These are phyloP conservation scores for Ogataea philodendri DNA, from an alignment of 805 yeast species.

Conservation along the genomic window DNA sequence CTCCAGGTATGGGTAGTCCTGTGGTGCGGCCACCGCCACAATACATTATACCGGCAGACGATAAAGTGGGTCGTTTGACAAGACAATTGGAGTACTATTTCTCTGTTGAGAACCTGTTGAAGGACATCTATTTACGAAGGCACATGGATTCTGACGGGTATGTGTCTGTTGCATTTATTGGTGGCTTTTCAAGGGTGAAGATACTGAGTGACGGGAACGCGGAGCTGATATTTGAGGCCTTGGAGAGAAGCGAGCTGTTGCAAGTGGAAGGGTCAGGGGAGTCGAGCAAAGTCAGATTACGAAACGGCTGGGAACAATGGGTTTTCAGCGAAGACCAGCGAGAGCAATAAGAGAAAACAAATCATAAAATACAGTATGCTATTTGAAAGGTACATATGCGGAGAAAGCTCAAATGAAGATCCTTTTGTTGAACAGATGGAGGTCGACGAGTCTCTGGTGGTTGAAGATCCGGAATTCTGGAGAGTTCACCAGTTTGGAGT, in stretches of 20 bases:
- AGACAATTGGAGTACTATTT: constrained; percentile 84
- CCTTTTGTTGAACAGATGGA: constrained; percentile 24
- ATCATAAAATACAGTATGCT: constrained; percentile 2
- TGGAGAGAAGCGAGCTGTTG: constrained; percentile 30
- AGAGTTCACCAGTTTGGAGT: constrained; percentile 21
- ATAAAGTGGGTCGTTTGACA: constrained; percentile 15
- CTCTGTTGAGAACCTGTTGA: constrained; percentile 77
- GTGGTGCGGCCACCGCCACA: constrained; percentile 7
- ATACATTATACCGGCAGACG: constrained; percentile 10
- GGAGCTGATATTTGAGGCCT: constrained; percentile 36
- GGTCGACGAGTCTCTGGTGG: constrained; percentile 21
- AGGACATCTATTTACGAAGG: constrained; percentile 74
- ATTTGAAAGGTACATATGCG: constrained; percentile 1
- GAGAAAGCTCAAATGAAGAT: constrained; percentile 17
- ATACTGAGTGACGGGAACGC: constrained; percentile 49
- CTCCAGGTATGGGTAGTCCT: constrained; percentile 11
- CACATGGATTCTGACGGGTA: constrained; percentile 75
- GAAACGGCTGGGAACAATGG: constrained; percentile 64
- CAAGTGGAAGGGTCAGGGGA: constrained; percentile 32
- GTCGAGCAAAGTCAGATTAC: constrained; percentile 54
- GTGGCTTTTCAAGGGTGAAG: constrained; percentile 70
- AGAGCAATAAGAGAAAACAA: background rate
- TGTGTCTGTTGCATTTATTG: constrained; percentile 56
- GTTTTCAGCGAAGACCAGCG: constrained; percentile 49
- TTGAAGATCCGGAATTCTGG: constrained; percentile 23